Evolutionary conservation across 2,329 filamentous ascomycete genomes (phyloP).

Genomic region (Calonectria multiphialidica): DNA sequence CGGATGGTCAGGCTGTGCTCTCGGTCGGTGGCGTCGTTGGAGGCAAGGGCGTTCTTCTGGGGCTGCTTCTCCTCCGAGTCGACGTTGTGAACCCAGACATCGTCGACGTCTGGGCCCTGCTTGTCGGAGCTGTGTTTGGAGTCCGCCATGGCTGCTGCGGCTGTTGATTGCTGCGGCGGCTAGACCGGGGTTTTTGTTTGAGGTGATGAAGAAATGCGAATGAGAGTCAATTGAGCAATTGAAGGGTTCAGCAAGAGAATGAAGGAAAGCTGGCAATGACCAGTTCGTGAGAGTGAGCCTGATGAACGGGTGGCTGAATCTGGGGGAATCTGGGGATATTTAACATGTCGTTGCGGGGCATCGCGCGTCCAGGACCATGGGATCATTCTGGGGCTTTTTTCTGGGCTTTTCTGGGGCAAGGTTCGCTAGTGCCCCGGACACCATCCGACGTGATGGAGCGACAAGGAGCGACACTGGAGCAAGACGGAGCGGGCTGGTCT

Average conservation of each 20-base stretch:
- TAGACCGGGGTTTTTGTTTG: neutral
- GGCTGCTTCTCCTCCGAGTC: constrained; percentile 10
- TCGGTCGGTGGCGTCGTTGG: constrained; percentile 53
- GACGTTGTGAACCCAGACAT: constrained; percentile 15
- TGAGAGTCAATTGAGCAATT: neutral
- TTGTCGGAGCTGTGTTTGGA: neutral
- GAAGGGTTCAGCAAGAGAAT: neutral
- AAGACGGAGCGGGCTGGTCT: neutral
- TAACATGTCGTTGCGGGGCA: constrained; percentile 7
- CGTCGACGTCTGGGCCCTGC: neutral
- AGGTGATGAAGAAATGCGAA: neutral
- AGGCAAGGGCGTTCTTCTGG: constrained; percentile 31
- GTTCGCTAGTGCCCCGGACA: neutral
- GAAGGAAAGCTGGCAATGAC: neutral
- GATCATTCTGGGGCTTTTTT: constrained; percentile 6
- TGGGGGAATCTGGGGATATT: constrained; percentile 12
- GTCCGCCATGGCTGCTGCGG: neutral
- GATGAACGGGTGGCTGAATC: neutral
- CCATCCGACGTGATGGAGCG: neutral
- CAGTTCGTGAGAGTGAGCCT: neutral
- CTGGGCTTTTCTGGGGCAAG: constrained; percentile 8
- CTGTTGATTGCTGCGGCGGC: neutral
- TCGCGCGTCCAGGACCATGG: constrained; percentile 2
- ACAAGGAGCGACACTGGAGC: too few relatives aligned
- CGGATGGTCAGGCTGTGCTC: constrained; percentile 53